phyloP scores from a whole-genome alignment of 352 stramenopile species.

The Peronospora belbahrii region DNA sequence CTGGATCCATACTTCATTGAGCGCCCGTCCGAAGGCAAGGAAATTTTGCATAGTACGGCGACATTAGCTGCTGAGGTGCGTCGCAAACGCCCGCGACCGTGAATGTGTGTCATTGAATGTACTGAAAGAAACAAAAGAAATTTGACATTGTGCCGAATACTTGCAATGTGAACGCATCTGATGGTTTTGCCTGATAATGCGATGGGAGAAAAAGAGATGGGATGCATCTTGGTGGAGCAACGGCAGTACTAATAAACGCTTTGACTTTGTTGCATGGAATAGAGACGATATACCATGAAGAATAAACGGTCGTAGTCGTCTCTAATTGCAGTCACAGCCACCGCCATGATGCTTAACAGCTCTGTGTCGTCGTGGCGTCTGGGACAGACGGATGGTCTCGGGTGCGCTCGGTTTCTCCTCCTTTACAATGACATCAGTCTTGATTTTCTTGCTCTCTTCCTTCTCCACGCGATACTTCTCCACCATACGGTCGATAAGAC shows the following conservation, averaged over 20 bases:
- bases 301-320: background rate
- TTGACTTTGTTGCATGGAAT: background rate
- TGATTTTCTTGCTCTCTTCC: conserved; percentile 7
- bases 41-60: conserved; percentile 76
- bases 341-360: conserved; percentile 21
- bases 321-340: conserved; percentile 50
- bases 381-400: conserved; percentile 41
- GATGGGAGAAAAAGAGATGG: conserved; percentile 11
- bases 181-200: conserved; percentile 7
- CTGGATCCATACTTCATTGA: conserved; percentile 83
- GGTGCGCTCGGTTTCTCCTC: conserved; percentile 1
- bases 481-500: conserved; percentile 58
- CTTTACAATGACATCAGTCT: background rate
- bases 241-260: background rate
- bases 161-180: background rate
- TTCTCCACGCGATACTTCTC: conserved; percentile 31
- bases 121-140: background rate
- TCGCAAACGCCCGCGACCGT: conserved; percentile 62
- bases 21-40: conserved; percentile 73
- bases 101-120: background rate
- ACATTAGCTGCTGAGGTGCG: conserved; percentile 72
- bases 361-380: conserved; percentile 18
- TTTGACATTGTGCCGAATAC: background rate
- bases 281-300: background rate
- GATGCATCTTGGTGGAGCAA: background rate